A percentile compares a stretch with the other conserved stretches of the same genome.
These are phyloP conservation scores for Hibiscus trionum DNA, from an alignment of 345 rosid species.

Conservation along the genomic window DNA sequence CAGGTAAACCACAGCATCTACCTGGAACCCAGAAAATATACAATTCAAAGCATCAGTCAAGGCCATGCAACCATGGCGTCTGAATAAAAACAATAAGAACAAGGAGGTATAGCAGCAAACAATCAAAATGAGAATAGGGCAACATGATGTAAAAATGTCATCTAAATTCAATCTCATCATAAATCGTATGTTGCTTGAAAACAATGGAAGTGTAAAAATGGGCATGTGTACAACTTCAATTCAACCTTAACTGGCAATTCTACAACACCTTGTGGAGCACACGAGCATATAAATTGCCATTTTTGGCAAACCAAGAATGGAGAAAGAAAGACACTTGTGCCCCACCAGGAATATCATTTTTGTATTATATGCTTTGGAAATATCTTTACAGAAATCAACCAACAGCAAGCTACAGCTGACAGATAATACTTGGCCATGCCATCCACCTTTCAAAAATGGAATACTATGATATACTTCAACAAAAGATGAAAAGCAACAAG, in stretches of 20 bases:
- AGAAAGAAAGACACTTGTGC: not conserved
- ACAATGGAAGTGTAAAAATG: not conserved
- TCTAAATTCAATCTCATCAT: not conserved
- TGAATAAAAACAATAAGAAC: not conserved
- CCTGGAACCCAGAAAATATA: slow-evolving; percentile 26
- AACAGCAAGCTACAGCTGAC: not conserved
- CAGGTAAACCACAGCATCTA: slow-evolving; percentile 72
- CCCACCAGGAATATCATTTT: not conserved
- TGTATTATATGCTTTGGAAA: not conserved
- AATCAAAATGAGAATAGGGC: not conserved
- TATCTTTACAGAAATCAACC: no score
- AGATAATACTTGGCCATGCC: not conserved
- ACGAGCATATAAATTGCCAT: no score
- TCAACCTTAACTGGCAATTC: not conserved
- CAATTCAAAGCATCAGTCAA: not conserved
- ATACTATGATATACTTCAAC: not conserved
- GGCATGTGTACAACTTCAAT: not conserved
- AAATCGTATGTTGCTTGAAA: not conserved
- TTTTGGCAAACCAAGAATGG: not conserved
- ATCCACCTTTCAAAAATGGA: not conserved
- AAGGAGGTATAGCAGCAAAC: not conserved
- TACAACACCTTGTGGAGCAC: not conserved
- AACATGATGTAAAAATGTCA: not conserved
- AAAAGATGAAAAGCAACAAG: not conserved
- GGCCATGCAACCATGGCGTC: not conserved